phyloP scores from a whole-genome alignment of 2,329 filamentous ascomycete species.

The Penicillium sp. region DNA sequence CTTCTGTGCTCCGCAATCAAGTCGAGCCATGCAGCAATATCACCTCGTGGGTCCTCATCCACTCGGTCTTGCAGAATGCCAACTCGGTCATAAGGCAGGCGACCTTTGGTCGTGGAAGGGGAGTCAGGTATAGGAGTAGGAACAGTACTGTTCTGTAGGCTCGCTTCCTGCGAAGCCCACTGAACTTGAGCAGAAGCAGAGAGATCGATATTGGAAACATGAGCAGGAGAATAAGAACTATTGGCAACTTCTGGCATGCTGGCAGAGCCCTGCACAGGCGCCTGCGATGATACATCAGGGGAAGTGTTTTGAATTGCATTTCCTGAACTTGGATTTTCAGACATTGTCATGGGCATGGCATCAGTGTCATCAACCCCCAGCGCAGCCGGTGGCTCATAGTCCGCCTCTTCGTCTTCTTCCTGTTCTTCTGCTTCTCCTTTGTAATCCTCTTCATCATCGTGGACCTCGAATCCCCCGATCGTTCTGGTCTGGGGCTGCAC shows the following conservation, averaged over 20 bases:
- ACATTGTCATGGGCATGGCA: constrained; percentile 53
- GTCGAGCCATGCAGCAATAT: constrained; percentile 87
- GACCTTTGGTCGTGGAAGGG: constrained; percentile 53
- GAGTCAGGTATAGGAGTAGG: constrained; percentile 49
- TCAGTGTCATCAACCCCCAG: constrained; percentile 54
- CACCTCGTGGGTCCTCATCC: constrained; percentile 88
- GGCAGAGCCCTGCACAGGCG: constrained; percentile 56
- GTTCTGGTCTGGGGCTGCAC: constrained; percentile 53
- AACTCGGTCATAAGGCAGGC: constrained; percentile 73
- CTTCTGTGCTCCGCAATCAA: constrained; percentile 84
- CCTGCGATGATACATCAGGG: constrained; percentile 66
- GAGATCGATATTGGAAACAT: constrained; percentile 50
- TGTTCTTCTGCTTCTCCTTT: constrained; percentile 66
- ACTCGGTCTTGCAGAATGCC: constrained; percentile 87
- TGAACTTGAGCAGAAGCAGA: constrained; percentile 41
- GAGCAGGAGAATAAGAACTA: constrained; percentile 55
- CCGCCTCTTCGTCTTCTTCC: constrained; percentile 54
- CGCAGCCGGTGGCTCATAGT: constrained; percentile 60
- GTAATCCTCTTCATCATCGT: constrained; percentile 66
- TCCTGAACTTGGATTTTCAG: constrained; percentile 60
- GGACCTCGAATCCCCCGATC: constrained; percentile 66
- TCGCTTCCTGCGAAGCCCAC: constrained; percentile 41
- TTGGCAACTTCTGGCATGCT: constrained; percentile 53
- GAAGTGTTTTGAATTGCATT: constrained; percentile 60
- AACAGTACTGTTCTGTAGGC: constrained; percentile 41